Conservation (phyloP, 163 green algal species). For the Prototheca wickerhamii region DNA sequence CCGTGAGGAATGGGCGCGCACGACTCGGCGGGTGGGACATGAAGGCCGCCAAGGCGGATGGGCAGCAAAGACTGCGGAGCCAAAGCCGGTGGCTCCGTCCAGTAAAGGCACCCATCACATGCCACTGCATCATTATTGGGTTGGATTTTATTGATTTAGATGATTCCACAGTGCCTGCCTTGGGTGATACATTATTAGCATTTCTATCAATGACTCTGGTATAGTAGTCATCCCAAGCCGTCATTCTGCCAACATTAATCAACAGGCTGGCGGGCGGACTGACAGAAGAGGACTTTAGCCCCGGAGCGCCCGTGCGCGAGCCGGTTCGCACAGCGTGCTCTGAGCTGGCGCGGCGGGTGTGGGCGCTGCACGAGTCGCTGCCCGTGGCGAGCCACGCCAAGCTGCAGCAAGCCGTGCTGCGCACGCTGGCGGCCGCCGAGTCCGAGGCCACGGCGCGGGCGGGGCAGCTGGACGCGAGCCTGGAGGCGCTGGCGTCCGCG, state of each 20-base stretch:
- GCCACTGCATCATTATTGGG: no score
- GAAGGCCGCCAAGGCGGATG: background rate
- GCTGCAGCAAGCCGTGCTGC: conserved; percentile 2
- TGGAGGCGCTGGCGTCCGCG: background rate
- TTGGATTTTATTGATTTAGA: no score
- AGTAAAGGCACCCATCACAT: background rate
- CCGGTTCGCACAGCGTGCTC: conserved; percentile 24
- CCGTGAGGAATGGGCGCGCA: background rate
- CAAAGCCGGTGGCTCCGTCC: background rate
- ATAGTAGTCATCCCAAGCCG: background rate
- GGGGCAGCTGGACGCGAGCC: conserved; percentile 6
- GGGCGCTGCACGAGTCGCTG: conserved; percentile 8
- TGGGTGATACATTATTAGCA: no score
- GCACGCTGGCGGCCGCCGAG: conserved; percentile 1
- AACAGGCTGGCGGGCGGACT: conserved; percentile 20
- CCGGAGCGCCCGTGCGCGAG: background rate
- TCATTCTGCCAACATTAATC: background rate
- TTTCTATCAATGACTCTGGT: background rate
- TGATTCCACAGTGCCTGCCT: no score
- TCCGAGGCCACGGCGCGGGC: conserved; percentile 4
- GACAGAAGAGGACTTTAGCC: conserved; percentile 20
- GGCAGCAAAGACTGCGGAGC: background rate
- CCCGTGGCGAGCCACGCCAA: background rate
- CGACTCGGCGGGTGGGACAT: background rate
- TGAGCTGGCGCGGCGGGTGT: conserved; percentile 17